phyloP scores from a whole-genome alignment of 176 grass and related monocot genomes.

The Musa schizocarpa region DNA sequence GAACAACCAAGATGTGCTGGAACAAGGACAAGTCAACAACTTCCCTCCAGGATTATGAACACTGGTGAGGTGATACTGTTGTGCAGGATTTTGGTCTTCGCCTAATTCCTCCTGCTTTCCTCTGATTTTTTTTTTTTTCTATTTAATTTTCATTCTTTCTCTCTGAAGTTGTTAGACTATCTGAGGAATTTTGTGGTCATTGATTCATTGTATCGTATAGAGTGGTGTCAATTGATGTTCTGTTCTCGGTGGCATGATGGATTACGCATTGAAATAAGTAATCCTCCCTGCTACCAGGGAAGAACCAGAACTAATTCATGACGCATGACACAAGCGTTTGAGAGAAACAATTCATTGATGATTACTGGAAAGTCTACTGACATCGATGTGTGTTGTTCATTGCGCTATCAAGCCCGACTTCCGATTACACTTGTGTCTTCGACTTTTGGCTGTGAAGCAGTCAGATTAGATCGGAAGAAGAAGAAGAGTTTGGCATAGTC shows the following conservation, averaged over 20 bases:
- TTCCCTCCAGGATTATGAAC: constrained; percentile 66
- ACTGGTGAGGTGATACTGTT: too few species aligned
- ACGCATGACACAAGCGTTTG: too few species aligned
- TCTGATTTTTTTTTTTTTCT: background rate
- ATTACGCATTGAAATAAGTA: background rate
- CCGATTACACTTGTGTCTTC: too few species aligned
- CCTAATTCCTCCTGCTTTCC: background rate
- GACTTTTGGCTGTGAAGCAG: too few species aligned
- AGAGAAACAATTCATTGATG: too few species aligned
- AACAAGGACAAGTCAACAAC: constrained; percentile 92
- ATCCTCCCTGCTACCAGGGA: too few species aligned
- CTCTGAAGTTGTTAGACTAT: background rate
- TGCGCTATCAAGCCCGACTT: too few species aligned
- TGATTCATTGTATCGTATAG: background rate
- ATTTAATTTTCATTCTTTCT: background rate
- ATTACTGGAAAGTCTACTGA: too few species aligned
- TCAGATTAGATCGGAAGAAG: too few species aligned
- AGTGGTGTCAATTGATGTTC: background rate
- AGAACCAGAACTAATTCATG: too few species aligned
- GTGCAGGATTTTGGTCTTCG: background rate
- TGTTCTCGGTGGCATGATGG: background rate
- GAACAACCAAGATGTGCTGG: constrained; percentile 68
- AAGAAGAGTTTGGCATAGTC: too few species aligned
- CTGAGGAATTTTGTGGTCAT: background rate
- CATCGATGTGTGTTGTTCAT: too few species aligned